Conservation (phyloP, 148 eudicot species). For the Chenopodium quinoa region DNA sequence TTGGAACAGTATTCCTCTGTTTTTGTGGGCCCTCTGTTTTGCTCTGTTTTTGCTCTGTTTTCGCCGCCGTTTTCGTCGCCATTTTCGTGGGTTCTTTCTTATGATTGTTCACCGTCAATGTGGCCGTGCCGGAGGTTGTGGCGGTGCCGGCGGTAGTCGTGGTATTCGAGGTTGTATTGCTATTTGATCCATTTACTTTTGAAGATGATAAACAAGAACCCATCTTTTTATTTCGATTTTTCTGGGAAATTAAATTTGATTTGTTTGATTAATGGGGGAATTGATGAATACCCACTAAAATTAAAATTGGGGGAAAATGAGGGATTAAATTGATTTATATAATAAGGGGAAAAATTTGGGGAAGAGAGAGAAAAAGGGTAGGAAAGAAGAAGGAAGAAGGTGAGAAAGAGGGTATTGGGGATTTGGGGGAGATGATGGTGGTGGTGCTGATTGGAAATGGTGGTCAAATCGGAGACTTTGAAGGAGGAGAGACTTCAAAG, state of each 20-base stretch:
- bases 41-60: slow-evolving; percentile 15
- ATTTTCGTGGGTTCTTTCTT: background rate
- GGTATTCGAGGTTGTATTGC: slow-evolving; percentile 36
- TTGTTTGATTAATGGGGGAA: background rate
- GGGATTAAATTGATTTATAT: background rate
- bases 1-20: slow-evolving; percentile 11
- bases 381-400: background rate
- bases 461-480: slow-evolving; percentile 24
- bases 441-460: slow-evolving; percentile 13
- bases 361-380: background rate
- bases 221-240: slow-evolving; percentile 31
- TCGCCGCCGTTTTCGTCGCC: background rate
- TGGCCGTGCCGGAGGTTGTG: background rate
- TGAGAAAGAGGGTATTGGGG: background rate
- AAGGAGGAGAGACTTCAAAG: background rate
- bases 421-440: slow-evolving; percentile 10
- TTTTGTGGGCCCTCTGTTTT: slow-evolving; percentile 14
- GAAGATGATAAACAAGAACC: slow-evolving; percentile 60
- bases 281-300: background rate
- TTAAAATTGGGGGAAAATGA: background rate
- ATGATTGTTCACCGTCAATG: slow-evolving; percentile 6
- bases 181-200: slow-evolving; percentile 57
- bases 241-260: background rate
- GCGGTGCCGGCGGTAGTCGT: background rate
- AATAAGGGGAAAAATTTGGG: slow-evolving; percentile 1